These are phyloP conservation scores for Metarhizium guizhouense DNA, from an alignment of 2,329 filamentous ascomycete species.

Conservation along the genomic window DNA sequence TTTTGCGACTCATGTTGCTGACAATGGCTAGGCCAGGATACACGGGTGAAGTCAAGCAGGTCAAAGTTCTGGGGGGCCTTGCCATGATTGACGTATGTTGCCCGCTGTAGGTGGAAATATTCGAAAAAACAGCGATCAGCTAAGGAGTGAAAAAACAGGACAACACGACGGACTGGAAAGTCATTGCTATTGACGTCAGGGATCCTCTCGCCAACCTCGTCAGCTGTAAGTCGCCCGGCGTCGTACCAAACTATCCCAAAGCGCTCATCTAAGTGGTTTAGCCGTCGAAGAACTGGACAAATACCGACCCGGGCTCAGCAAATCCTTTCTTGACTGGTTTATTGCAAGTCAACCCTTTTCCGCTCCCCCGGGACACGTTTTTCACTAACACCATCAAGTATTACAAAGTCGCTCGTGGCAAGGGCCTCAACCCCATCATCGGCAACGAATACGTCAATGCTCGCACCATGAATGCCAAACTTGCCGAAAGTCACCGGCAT, in stretches of 20 bases:
- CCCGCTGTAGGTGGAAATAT: too few species aligned
- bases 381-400: constrained; percentile 15
- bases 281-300: constrained; percentile 26
- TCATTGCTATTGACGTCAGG: constrained; percentile 27
- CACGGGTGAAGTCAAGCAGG: constrained; percentile 30
- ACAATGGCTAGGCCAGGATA: constrained; percentile 15
- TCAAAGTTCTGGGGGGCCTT: constrained; percentile 31
- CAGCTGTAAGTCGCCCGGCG: constrained; percentile 17
- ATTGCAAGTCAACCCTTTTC: constrained; percentile 17
- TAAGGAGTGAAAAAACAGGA: neutral
- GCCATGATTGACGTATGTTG: constrained; percentile 27
- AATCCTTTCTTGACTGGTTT: constrained; percentile 30
- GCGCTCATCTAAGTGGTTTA: constrained; percentile 9
- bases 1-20: neutral
- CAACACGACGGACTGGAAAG: constrained; percentile 30
- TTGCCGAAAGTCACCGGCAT: constrained; percentile 27
- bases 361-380: too few species aligned
- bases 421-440: constrained; percentile 25
- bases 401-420: constrained; percentile 30
- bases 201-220: constrained; percentile 27
- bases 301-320: constrained; percentile 26
- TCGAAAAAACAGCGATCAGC: neutral
- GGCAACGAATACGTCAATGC: constrained; percentile 27
- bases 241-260: neutral
- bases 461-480: constrained; percentile 19